phyloP scores from a whole-genome alignment of 164 flowering plant genomes.

The Houttuynia cordata region DNA sequence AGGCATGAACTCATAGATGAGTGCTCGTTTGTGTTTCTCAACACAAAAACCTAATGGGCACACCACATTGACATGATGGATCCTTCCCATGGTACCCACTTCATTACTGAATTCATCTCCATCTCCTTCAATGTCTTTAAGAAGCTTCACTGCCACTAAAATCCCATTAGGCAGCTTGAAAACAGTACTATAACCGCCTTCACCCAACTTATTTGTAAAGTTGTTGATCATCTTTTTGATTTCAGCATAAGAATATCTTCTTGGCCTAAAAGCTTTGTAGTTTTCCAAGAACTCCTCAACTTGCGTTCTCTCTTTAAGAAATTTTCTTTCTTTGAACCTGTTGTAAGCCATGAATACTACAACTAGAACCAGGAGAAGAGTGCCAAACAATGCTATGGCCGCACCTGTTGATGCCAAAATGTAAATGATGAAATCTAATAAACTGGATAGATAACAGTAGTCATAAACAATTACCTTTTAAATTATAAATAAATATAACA shows the following conservation, averaged over 20 bases:
- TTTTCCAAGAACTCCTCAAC: slow-evolving; percentile 8
- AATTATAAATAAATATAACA: too few species aligned
- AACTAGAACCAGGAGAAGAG: not conserved
- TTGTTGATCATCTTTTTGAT: slow-evolving; percentile 28
- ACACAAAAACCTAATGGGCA: slow-evolving; percentile 15
- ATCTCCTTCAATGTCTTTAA: not conserved
- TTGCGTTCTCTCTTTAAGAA: not conserved
- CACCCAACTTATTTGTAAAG: slow-evolving; percentile 24
- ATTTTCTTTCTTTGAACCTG: not conserved
- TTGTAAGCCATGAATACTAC: not conserved
- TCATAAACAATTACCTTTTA: too few species aligned
- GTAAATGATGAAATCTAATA: too few species aligned
- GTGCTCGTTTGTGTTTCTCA: slow-evolving; percentile 3
- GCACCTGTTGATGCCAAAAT: not conserved
- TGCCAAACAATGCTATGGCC: not conserved
- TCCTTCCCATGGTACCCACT: slow-evolving; percentile 14
- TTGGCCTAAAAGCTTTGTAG: slow-evolving; percentile 12
- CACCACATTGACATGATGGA: slow-evolving; percentile 16
- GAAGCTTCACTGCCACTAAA: not conserved
- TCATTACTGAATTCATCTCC: slow-evolving; percentile 19
- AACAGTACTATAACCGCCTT: slow-evolving; percentile 18
- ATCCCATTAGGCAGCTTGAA: slow-evolving; percentile 6
- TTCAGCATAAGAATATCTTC: slow-evolving; percentile 21
- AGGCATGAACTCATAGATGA: slow-evolving; percentile 21
- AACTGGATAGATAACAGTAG: too few species aligned